Evolutionary conservation across 2,329 filamentous ascomycete species (phyloP), one percentile per base, ranked within the genome.

Genomic region (Fusarium euwallaceae): DNA sequence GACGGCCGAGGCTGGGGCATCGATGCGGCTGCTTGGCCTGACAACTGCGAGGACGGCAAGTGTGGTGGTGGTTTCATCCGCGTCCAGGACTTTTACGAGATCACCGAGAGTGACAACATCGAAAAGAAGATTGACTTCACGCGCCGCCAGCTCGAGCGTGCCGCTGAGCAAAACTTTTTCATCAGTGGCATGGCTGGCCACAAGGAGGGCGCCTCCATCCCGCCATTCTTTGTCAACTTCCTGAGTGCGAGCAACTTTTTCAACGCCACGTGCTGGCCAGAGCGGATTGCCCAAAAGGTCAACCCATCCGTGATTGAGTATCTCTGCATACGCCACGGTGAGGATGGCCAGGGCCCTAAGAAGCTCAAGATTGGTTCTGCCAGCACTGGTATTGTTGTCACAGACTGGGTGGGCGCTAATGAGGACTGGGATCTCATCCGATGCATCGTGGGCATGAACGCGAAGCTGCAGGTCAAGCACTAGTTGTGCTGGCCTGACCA

Each of bases 1-100:
- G 86, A 84, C 45, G 86, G 84, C 37, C 78, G 80, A 8, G 89
- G 88, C 58, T 90, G 86, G 83, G 91, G 88, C 51, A 87, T 93
- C 56, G 90, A 93, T 80, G 90, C 87, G 24, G 87, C 89, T 72
- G 81, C 82, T 60, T 98, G 96, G 96, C 94, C 94, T 0, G 93
- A 98, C 84, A 98, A 98, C 84, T 94, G 94, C 72, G 91, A 93
- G 36, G 91, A 97, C 79, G 92, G 93, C 66, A 87, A 87, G 37
- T 90, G 90, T 59, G 89, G 90, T 10, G 92, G 91, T 78, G 95
- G 94, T 4, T 87, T 92, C 73, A 91, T 98, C 69, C 92, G 94
- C 74, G 92, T 98, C 48, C 97, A 98, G 85, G 97, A 98, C 85
- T 98, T 96, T 83, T 98, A 97, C 87, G 95, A 97, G 80, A 91